Evolutionary conservation across 495 filamentous ascomycete genomes (phyloP), one percentile per base, ranked within the genome.

Genomic region (Cryomyces minteri): DNA sequence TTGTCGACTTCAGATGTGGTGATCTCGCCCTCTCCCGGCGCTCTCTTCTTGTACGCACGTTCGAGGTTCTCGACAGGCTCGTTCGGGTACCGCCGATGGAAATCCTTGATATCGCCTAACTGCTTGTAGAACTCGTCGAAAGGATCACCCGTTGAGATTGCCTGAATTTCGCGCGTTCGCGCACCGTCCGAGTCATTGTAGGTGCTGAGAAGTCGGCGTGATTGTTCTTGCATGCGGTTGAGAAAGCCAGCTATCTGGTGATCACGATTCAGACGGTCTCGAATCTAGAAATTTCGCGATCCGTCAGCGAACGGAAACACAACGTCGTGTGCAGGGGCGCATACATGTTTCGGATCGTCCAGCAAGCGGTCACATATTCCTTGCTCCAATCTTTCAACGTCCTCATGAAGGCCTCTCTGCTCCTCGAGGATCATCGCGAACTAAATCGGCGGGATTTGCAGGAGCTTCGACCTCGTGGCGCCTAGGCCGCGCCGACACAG

Each of bases 11-110:
- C 75, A 25, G 60, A 54, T 0, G 41, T 40, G 2, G 46, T 47
- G 2, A 38, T 28, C 33, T 87, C 84, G 33, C 80, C 77, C 39
- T 80, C 75, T 2, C 65, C 78, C 5, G 77, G 70, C 31, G 74
- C 73, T 43, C 70, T 74, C 37, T 78, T 79, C 62, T 84, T 81
- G 63, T 98, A 96, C 47, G 87, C 84, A 46, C 77, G 71, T 64
- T 98, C 90, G 9, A 95, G 75, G 56, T 96, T 94, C 60, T 96
- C 92, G 30, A 92, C 83, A 3, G 81, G 88, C 56, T 94, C 85
- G 59, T 92, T 93, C 0, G 88, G 92, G 51, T 98, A 95, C 49
- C 79, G 77, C 43, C 80, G 74, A 62, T 95, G 86, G 54, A 88
- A 92, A 40, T 82, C 76, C 52, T 84, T 92, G 57, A 93, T 83